Evolutionary conservation across 495 filamentous ascomycete genomes (phyloP).

Genomic region (Penicillium taxi): DNA sequence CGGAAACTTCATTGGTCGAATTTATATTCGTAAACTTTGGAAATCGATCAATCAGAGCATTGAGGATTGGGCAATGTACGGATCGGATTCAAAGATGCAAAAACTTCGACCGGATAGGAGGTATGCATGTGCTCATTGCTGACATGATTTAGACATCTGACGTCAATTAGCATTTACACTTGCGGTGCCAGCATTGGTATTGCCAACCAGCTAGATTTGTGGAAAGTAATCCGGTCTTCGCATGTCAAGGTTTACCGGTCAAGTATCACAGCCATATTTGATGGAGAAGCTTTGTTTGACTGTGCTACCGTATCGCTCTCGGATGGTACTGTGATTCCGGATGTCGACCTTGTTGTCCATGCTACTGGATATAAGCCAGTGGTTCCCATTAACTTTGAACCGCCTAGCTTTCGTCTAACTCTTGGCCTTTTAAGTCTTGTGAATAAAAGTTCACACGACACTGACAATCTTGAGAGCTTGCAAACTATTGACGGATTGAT

Average conservation of each 20-base stretch:
- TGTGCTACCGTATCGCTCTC: conserved; percentile 4
- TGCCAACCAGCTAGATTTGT: conserved; percentile 26
- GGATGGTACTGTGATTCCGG: conserved; percentile 32
- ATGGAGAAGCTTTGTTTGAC: not conserved
- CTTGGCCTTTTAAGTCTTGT: conserved; percentile 15
- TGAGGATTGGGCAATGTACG: conserved; percentile 13
- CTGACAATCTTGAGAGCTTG: not conserved
- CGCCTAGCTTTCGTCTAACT: conserved; percentile 16
- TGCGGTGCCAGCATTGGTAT: conserved; percentile 22
- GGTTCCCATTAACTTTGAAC: conserved; percentile 48
- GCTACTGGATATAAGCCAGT: conserved; percentile 51
- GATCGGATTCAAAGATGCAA: conserved; percentile 17
- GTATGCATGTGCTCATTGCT: conserved; percentile 1
- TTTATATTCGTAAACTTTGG: conserved; percentile 20
- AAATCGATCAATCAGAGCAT: conserved; percentile 13
- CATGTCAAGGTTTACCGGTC: conserved; percentile 25
- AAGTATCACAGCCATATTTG: conserved; percentile 5
- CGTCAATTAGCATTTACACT: conserved; percentile 13
- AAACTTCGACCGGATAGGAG: conserved; percentile 20
- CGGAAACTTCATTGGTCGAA: conserved; percentile 21
- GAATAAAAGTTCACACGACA: not conserved
- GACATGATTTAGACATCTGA: conserved; percentile 2
- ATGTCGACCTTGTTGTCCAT: conserved; percentile 21
- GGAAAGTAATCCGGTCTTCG: conserved; percentile 21
- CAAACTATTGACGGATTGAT: not conserved